Evolutionary conservation across 495 filamentous ascomycete genomes (phyloP), one percentile per base, ranked within the genome.

Genomic region (Haplographium delicatum): DNA sequence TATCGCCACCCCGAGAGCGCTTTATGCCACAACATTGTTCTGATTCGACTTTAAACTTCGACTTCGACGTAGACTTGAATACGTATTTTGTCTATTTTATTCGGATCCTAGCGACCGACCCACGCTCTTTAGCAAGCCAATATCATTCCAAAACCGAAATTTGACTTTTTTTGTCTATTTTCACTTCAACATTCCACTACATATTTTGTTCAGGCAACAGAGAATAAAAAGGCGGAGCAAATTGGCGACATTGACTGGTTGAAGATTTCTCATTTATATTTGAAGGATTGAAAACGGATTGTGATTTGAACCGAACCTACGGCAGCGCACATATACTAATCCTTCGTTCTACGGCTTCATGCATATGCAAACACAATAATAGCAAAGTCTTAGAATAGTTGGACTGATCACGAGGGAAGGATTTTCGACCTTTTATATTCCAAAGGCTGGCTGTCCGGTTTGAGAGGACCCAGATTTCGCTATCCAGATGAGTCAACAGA

Each of bases 61-160:
- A n/a, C 22, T 3, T 28, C 15, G 20, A 33, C 43, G 53, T 45
- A 56, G 39, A 48, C 35, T 35, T n/a, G n/a, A n/a, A n/a, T n/a
- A n/a, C 19, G 47, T 53, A 0, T 47, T 51, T 47, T 57, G 50
- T 54, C 50, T 44, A 47, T 48, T 59, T 39, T 24, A 25, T 35
- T 53, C 49, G 53, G 53, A 54, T 61, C 58, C 58, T 51, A 57
- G 58, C 46, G 58, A 57, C 44, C 54, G 38, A 38, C 44, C 31
- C 27, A 57, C 58, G 43, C 50, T 61, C 54, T 57, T 60, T 61
- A 26, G 28, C 25, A n/a, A n/a, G 22, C 24, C 20, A 19, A 10
- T 38, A 24, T 31, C 7, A 43, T 53, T 54, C 42, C 31, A 40
- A 30, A 46, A 51, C 38, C 27, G 50, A 50, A 51, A 51, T 55